Evolutionary conservation across 1,139 yeast genomes (phyloP).

Genomic region (Yarrowia galli): DNA sequence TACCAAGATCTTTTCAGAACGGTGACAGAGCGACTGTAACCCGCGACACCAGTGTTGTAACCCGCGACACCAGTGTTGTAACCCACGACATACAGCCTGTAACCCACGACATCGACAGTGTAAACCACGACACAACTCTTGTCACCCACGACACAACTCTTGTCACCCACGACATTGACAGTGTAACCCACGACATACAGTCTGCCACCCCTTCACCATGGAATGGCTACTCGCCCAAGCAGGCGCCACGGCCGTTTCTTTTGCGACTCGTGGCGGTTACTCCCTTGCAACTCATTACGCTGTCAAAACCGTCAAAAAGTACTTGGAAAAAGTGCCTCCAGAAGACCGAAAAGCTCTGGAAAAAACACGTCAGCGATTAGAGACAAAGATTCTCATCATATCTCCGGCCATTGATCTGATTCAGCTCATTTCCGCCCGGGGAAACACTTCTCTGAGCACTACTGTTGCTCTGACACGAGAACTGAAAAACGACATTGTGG

Average conservation of each 20-base stretch:
- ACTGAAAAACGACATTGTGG: constrained; percentile 65
- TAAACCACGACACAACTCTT: too few species aligned
- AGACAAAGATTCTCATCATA: constrained; percentile 67
- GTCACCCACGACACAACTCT: too few species aligned
- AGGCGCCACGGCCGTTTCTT: constrained; percentile 78
- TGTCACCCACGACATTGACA: too few species aligned
- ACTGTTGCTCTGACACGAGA: constrained; percentile 65
- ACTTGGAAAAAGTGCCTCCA: constrained; percentile 68
- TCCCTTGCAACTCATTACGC: constrained; percentile 81
- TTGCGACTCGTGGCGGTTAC: constrained; percentile 80
- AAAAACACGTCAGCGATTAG: constrained; percentile 57
- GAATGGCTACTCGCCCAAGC: constrained; percentile 55
- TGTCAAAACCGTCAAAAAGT: constrained; percentile 65
- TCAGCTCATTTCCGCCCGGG: constrained; percentile 72
- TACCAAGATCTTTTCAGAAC: too few species aligned
- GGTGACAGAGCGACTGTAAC: too few species aligned
- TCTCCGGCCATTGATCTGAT: constrained; percentile 75
- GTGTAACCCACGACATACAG: too few species aligned
- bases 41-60: too few species aligned
- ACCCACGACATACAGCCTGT: too few species aligned
- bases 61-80: too few species aligned
- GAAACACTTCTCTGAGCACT: constrained; percentile 68
- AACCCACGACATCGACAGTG: too few species aligned
- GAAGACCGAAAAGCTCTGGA: constrained; percentile 59
- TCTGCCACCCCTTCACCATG: not conserved